Percentiles rank a stretch among this genome's conserved stretches.
phyloP scores from a whole-genome alignment of 495 filamentous ascomycete genomes.

The Bacidia rubella region DNA sequence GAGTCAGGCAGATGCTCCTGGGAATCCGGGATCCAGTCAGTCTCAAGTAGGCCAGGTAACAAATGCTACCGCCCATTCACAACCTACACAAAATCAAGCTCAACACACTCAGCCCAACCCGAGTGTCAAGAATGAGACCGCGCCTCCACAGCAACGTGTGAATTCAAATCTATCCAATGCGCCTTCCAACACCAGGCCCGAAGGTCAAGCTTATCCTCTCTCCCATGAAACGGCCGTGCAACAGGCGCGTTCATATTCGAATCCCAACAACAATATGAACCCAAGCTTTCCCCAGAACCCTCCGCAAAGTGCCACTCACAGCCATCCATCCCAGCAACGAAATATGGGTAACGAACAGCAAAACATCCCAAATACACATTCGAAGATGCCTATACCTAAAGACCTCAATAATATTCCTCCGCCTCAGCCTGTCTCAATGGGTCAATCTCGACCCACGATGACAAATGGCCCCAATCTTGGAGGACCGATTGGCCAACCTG shows the following conservation, averaged over 20 bases:
- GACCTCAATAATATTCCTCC: conserved; percentile 50
- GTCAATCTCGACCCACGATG: conserved; percentile 60
- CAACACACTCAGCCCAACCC: conserved; percentile 28
- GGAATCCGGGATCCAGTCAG: not conserved
- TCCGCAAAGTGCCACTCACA: conserved; percentile 27
- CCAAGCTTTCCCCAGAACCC: conserved; percentile 19
- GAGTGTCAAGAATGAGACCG: conserved; percentile 34
- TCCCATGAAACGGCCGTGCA: conserved; percentile 50
- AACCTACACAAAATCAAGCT: conserved; percentile 33
- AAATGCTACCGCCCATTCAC: conserved; percentile 18
- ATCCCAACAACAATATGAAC: conserved; percentile 17
- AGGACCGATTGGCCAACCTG: conserved; percentile 76
- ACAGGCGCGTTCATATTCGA: conserved; percentile 44
- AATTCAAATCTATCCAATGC: conserved; percentile 22
- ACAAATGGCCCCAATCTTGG: conserved; percentile 59
- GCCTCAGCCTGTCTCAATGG: conserved; percentile 58
- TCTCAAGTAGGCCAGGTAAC: not conserved
- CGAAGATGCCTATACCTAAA: conserved; percentile 67
- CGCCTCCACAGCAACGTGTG: conserved; percentile 29
- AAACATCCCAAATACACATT: conserved; percentile 36
- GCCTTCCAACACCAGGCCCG: conserved; percentile 22
- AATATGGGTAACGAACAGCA: not conserved
- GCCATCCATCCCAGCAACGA: conserved; percentile 36
- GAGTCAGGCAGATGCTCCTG: conserved; percentile 26
- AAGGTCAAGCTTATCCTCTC: conserved; percentile 38